Percentiles rank a stretch among this genome's conserved stretches.
phyloP scores from a whole-genome alignment of 1,284 basidiomycete species.

The Hemileia vastatrix region DNA sequence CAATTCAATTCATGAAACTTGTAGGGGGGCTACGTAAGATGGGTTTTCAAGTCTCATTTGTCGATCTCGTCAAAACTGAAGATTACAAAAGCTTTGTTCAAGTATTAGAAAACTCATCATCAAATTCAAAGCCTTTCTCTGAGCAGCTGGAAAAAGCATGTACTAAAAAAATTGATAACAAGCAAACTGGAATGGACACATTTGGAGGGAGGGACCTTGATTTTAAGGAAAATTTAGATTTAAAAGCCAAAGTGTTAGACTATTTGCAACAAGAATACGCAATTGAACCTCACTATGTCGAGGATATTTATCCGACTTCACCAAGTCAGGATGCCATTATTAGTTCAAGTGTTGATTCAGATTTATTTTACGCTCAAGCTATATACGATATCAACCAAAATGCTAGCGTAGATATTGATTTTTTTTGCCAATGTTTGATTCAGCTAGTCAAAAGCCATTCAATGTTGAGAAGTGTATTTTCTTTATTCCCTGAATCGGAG shows the following conservation, averaged over 20 bases:
- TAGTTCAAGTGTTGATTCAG: constrained; percentile 28
- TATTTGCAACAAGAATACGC: constrained; percentile 7
- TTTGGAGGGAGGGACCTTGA: too few relatives aligned
- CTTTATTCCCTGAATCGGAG: constrained; percentile 25
- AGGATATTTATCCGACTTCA: constrained; percentile 29
- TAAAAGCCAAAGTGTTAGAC: background rate
- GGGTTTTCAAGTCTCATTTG: constrained; percentile 24
- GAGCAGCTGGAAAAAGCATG: too few relatives aligned
- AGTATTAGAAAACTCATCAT: background rate
- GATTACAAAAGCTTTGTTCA: constrained; percentile 25
- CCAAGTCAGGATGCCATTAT: constrained; percentile 32
- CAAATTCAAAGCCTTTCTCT: background rate
- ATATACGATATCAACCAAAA: constrained; percentile 24
- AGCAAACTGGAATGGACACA: too few relatives aligned
- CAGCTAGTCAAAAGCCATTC: constrained; percentile 23
- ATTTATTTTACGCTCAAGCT: constrained; percentile 33
- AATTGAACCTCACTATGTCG: constrained; percentile 12
- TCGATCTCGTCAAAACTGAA: constrained; percentile 22
- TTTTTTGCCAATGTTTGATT: constrained; percentile 11
- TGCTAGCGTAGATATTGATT: constrained; percentile 1
- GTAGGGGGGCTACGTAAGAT: constrained; percentile 19
- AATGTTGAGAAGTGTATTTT: constrained; percentile 27
- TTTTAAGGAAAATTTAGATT: background rate
- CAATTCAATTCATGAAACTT: constrained; percentile 33
- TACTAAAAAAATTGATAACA: too few relatives aligned